Base-by-base conservation (phyloP, 2,329 filamentous ascomycete genomes). In the Microsporum audouinii region DNA sequence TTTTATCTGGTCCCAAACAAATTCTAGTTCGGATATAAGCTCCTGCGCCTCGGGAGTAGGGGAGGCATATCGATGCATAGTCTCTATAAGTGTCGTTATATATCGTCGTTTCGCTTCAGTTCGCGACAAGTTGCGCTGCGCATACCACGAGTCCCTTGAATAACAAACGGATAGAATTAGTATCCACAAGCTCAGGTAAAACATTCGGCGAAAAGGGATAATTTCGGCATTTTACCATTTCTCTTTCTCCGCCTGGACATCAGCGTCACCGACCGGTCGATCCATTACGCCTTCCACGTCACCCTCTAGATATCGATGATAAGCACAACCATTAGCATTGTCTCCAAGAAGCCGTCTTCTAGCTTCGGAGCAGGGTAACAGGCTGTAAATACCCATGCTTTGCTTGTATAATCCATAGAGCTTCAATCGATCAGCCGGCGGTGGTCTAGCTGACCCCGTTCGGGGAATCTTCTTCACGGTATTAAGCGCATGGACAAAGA, bases 371-470 rank as follows among this genome's bases (percentile, higher is more conserved):
- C 38, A 2, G 34, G 34, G 33, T 31, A 55, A 36, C n/a, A 3
- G 51, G n/a, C n/a, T 10, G 36, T 33, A 63, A 45, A 64, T 75
- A 83, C 80, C 83, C 94, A 97, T 97, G 64, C 91, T 91, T 76
- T 99, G 94, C 73, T 99, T 99, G 79, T 99, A 99, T 66, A 99
- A 82, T 65, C 94, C 94, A 86, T 99, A 99, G 64, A 99, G 87
- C 62, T 88, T 88, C 68, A 99, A 81, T 62, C 94, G 87, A 71
- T 95, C 91, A 63, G 82, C 79, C 1, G 91, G 84, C 56, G 94
- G 94, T 53, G 94, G 94, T 64, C 94, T 88, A 65, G 89, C 85
- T 59, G 90, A 90, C 65, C 94, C 92, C 17, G 91, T 96, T 71
- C 94, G 92, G 68, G 89, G 89, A 68, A 99, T 95, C 77, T 95